Base-by-base conservation (phyloP, 1,139 yeast genomes). In the Eremothecium sinecaudum region DNA sequence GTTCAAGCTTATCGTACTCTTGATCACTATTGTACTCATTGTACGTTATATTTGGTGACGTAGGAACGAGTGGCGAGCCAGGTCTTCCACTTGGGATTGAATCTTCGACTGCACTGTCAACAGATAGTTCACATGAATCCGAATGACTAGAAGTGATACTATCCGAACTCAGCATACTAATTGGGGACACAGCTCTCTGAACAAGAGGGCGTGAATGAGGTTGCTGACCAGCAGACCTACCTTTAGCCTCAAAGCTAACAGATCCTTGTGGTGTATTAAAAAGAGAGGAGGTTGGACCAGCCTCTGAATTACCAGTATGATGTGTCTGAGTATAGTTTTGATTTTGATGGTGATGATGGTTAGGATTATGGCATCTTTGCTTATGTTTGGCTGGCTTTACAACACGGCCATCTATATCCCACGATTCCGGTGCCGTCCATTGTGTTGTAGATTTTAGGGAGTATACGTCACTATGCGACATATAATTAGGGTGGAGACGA, bases 351-450 rank as follows among this genome's bases (percentile, higher is more conserved):
- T 31, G 46, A 27, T 30, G 47, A 28, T 36, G 39, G 24, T 35
- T 37, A 17, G 33, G 42, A 13, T 34, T 34, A 18, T 37, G 38
- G 9, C 28, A 36, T 14, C 29, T 37, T 17, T 29, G 39, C 33
- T 19, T 41, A 19, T 24, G 37, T 35, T 18, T 42, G 4, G 39
- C 38, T 33, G 19, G 40, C 42, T 20, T 42, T 36, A 7, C 27
- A 18, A 18, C 32, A 43, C 31, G 35, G 4, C 61, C 60, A 43
- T 73, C 75, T 6, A 79, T 83, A 44, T 78, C 87, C 90, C 90
- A 79, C 50, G 80, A 73, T 49, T 79, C 87, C 0, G 90, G 90
- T 1, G 90, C 81, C 23, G 65, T 66, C 90, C 90, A 63, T 35
- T 41, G 51, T 24, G 43, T 39, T 24, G 26, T 37, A 12, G 35